Evolutionary conservation across 2,329 filamentous ascomycete genomes (phyloP).

Genomic region (Arthrinium phaeospermum): DNA sequence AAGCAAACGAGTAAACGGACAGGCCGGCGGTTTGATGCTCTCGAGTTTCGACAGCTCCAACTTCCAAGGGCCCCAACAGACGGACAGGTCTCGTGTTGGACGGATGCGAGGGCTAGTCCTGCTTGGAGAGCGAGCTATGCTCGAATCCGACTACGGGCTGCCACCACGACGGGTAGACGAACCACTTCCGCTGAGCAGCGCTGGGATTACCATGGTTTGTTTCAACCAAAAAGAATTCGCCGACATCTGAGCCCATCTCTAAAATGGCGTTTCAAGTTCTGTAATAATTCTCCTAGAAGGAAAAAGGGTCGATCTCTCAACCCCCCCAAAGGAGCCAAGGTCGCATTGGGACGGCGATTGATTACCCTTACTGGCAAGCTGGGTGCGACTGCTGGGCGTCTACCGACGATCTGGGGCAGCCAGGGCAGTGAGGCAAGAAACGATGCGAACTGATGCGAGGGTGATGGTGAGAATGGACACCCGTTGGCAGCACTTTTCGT

Average conservation of each 20-base stretch:
- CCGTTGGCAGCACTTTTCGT: neutral
- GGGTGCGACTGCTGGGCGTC: neutral
- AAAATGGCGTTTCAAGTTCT: conserved; percentile 12
- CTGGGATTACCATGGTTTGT: conserved; percentile 17
- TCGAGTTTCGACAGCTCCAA: neutral
- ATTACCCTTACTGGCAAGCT: neutral
- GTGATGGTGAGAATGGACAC: conserved; percentile 4
- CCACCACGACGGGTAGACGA: conserved; percentile 10
- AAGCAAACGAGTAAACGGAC: conserved; percentile 16
- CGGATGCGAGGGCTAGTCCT: neutral
- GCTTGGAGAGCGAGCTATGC: neutral
- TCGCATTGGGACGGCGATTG: neutral
- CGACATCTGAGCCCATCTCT: conserved; percentile 10
- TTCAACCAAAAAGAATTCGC: neutral
- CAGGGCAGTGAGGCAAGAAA: neutral
- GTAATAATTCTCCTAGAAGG: conserved; percentile 9
- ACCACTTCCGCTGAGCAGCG: conserved; percentile 5
- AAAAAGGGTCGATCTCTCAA: neutral
- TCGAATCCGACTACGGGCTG: conserved; percentile 5
- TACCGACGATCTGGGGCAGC: conserved; percentile 7
- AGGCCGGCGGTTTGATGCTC: neutral
- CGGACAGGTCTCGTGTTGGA: neutral
- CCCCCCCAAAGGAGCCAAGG: neutral
- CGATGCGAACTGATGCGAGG: neutral
- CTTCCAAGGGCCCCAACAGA: neutral